phyloP scores from a whole-genome alignment of 495 filamentous ascomycete genomes.

The Aspergillus homomorphus region DNA sequence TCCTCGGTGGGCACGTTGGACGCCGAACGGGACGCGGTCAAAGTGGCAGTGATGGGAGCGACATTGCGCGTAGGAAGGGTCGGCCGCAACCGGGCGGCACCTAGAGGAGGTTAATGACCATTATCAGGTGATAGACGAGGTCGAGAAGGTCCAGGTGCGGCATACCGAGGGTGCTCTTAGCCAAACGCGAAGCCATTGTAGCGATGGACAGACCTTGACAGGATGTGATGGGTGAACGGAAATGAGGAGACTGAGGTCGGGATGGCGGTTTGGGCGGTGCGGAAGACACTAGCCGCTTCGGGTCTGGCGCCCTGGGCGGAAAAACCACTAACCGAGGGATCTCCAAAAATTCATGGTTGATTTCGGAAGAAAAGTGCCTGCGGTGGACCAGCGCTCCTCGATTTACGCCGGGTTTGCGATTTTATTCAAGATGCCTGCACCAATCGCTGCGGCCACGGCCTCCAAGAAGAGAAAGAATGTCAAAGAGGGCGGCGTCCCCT shows the following conservation, averaged over 20 bases:
- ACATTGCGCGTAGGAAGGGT: constrained; percentile 63
- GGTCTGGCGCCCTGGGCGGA: constrained; percentile 60
- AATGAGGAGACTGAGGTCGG: constrained; percentile 48
- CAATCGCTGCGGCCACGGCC: constrained; percentile 20
- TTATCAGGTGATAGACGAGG: constrained; percentile 9
- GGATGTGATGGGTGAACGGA: constrained; percentile 43
- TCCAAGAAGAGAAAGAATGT: constrained; percentile 45
- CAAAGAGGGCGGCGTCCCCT: constrained; percentile 34
- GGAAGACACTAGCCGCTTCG: constrained; percentile 77
- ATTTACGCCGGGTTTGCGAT: background rate
- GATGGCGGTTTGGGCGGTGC: constrained; percentile 79
- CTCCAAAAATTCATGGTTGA: constrained; percentile 31
- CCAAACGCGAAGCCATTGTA: constrained; percentile 94
- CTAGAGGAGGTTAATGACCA: constrained; percentile 48
- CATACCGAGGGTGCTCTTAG: constrained; percentile 88
- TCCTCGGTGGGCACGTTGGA: constrained; percentile 79
- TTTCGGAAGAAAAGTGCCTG: constrained; percentile 20
- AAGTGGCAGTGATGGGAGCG: constrained; percentile 64
- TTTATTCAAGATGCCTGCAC: constrained; percentile 31
- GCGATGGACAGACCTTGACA: constrained; percentile 35
- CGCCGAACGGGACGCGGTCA: constrained; percentile 61
- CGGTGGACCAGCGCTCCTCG: constrained; percentile 2
- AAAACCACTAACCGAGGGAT: constrained; percentile 37
- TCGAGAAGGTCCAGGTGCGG: constrained; percentile 15
- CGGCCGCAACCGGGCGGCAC: constrained; percentile 85